These are phyloP conservation scores for Cornus controversa DNA, from an alignment of 148 eudicot species.

Conservation along the genomic window DNA sequence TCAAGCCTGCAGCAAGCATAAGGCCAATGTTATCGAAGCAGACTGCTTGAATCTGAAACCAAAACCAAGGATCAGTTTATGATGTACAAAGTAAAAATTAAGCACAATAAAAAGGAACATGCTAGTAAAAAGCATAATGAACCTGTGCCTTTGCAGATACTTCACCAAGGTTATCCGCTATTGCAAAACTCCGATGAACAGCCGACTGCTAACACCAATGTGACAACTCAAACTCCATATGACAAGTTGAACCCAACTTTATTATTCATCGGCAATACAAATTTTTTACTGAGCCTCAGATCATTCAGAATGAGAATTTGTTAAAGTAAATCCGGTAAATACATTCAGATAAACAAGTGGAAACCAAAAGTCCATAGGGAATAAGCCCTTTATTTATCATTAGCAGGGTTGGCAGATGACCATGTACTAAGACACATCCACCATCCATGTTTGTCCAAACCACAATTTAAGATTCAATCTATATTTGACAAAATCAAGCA, in stretches of 20 bases:
- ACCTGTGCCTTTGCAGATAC: constrained; percentile 98
- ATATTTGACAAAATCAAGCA: no score
- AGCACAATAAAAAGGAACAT: neutral
- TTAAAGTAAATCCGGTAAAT: neutral
- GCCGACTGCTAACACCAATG: constrained; percentile 57
- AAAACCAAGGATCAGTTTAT: constrained; percentile 22
- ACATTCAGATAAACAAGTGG: neutral
- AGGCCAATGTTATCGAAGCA: constrained; percentile 97
- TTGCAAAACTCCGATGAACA: constrained; percentile 91
- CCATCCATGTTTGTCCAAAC: neutral
- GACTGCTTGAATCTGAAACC: constrained; percentile 87
- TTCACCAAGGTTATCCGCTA: constrained; percentile 94
- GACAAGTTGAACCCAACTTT: neutral
- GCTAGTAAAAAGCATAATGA: constrained; percentile 11
- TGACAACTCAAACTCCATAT: constrained; percentile 4
- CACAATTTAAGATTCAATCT: neutral
- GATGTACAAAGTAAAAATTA: neutral
- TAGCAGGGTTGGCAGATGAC: neutral
- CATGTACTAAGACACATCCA: neutral
- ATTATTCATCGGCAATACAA: neutral
- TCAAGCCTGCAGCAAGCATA: constrained; percentile 77
- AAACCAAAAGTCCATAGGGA: neutral
- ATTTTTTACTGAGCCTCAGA: neutral
- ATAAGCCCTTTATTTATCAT: neutral
- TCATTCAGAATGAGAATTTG: neutral